Base-by-base conservation (phyloP, 2,329 filamentous ascomycete species). In the Endothia cerciana region DNA sequence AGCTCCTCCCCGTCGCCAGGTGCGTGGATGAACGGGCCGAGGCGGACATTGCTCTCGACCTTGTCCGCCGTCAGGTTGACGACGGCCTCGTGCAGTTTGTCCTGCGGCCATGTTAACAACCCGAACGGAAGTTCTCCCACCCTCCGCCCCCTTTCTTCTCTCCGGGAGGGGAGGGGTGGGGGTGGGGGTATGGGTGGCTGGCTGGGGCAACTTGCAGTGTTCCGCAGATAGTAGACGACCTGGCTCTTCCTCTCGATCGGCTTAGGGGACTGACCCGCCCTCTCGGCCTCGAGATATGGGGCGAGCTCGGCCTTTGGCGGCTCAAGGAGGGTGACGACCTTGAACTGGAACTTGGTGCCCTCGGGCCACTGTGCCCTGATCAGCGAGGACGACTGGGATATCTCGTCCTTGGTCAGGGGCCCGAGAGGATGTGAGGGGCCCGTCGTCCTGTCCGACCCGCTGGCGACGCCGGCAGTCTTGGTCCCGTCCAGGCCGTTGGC, bases 11-110 rank as follows among this genome's bases (percentile, higher is more conserved):
- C 84, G 72, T 90, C 87, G 10, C 82, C 84, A 62, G 84, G 83
- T 28, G 84, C 83, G 71, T 90, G 88, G 4, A 84, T 70, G 64
- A 87, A 87, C 0, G 82, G 80, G 0, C 85, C 85, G 0, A 89
- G 78, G n/a, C 85, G 82, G 17, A 83, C 79, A 73, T 89, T 88
- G 72, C 79, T 80, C 69, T 88, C 83, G 6, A 89, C 79, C 4
- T 75, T 80, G 47, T 79, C 75, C 4, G 76, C 75, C 1, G 78
- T 82, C 28, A 90, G 74, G 71, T 87, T 86, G 63, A 80, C 74
- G n/a, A 81, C 68, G 6, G 86, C 86, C 74, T 89, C 86, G 71
- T 89, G 87, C 63, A 88, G 82, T 76, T 88, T 88, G 72, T 86
- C 83, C 85, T 88, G 59, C 10, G 7, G 25, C 4, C 5, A 4